Evolutionary conservation across 805 yeast genomes (phyloP), one percentile per base, ranked within the genome.

Genomic region (Schwanniomyces vanrijiae): DNA sequence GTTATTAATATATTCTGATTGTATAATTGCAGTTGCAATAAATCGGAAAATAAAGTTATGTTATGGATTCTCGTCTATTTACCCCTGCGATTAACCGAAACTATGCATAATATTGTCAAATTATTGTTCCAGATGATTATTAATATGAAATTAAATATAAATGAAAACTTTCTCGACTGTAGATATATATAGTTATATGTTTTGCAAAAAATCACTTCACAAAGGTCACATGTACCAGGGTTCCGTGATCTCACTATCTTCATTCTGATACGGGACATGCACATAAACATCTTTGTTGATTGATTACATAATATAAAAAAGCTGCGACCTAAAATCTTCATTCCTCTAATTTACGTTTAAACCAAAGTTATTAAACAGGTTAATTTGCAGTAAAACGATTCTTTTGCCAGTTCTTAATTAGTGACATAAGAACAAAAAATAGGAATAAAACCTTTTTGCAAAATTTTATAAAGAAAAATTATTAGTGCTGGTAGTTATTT

Each of bases 241-340:
- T 5, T 28, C 5, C 33, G 33, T 28, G 33, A 28, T 28, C 29
- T 26, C 35, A 31, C 19, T 31, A 31, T 31, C 35, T 31, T 13
- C 29, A 26, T 26, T 31, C 19, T 31, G 35, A 31, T 31, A 31
- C 20, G 20, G 35, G 16, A 31, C 35, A 31, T 31, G 35, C 35
- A 31, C 35, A 3, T 14, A 14, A 31, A 31, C 35, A 31, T 31
- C 35, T 31, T 31, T 31, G 35, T 16, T 31, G 39, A 37, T 19
- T 37, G 41, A 38, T 38, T 38, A 38, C 41, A 38, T 38, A 38
- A 38, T 31, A 31, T 11, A 22, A 38, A 38, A 38, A 38, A 38
- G 41, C 41, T 38, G 41, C 41, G 41, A 38, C 41, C 41, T 21
- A 37, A 37, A 37, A 20, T 37, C 25, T 37, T 19, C 22, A 37